Evolutionary conservation across 768 basidiomycete genomes (phyloP), one percentile per base, ranked within the genome.

Genomic region (Suillus tomentosus): DNA sequence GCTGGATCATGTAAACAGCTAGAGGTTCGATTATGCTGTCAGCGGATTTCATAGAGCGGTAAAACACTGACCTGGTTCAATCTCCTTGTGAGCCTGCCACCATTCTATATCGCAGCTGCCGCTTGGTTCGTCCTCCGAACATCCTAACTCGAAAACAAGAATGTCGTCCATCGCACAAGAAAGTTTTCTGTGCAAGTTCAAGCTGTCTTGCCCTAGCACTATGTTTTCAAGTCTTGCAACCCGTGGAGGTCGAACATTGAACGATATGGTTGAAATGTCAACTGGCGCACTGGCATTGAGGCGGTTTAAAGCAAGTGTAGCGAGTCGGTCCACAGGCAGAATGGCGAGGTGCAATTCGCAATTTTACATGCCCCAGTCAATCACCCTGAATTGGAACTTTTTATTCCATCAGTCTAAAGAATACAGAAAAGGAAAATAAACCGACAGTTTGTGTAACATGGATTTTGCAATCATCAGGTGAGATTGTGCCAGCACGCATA

Each of bases 121-220:
- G 31, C 31, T 54, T n/a, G 10, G 3, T 54, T 34, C 53, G 11
- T 54, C 31, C 53, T 54, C 31, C 10, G 10, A 53, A 11, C 51
- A 53, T 53, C 27, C 51, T 31, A 53, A 31, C 17, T 53, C 51
- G 11, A 53, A 53, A 24, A 53, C 51, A 34, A 53, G 51, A 31
- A 53, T 17, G 31, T 53, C 51, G 10, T 34, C 31, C 31, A 53
- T 53, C 17, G 51, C 31, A 53, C 31, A 53, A 53, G 51, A 53
- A 53, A 53, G 10, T 53, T 19, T 53, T 17, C 51, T 53, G 51
- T 53, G 51, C 51, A 27, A 53, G 27, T 53, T 17, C 27, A 53
- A 15, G 51, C 27, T 15, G 17, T 53, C 27, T 31, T 53, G 15
- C 51, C 51, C 17, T 53, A 17, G 27, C 27, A 53, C 27, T 17